phyloP scores from a whole-genome alignment of 169 alveolate genomes.

The Eimeria maxima region DNA sequence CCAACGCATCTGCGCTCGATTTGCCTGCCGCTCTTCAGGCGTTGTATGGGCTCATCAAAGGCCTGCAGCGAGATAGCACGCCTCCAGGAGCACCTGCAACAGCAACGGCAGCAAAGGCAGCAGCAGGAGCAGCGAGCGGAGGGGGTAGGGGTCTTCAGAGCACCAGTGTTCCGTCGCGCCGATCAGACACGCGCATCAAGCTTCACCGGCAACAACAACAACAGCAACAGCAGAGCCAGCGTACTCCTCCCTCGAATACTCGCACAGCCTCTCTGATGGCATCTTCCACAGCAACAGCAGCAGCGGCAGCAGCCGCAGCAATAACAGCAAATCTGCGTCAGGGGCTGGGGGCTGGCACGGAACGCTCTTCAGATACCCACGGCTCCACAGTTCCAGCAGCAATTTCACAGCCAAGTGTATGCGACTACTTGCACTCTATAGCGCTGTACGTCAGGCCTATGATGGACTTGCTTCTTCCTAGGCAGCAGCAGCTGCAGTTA shows the following conservation, averaged over 20 bases:
- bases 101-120: neutral
- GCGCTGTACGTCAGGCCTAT: constrained; percentile 49
- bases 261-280: constrained; percentile 12
- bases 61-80: constrained; percentile 55
- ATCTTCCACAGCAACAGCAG: constrained; percentile 53
- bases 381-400: constrained; percentile 42
- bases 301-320: constrained; percentile 46
- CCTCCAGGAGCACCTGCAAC: neutral
- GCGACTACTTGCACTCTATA: constrained; percentile 67
- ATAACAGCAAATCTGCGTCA: constrained; percentile 22
- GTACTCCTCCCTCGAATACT: neutral
- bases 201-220: constrained; percentile 45
- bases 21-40: constrained; percentile 77
- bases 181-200: constrained; percentile 46
- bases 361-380: constrained; percentile 29
- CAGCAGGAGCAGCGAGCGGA: neutral
- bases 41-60: constrained; percentile 67
- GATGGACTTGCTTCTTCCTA: constrained; percentile 69
- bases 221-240: constrained; percentile 13
- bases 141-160: neutral
- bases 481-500: constrained; percentile 57
- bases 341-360: neutral
- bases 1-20: constrained; percentile 14
- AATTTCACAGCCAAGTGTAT: constrained; percentile 47
- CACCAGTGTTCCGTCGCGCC: constrained; percentile 7